phyloP scores from a whole-genome alignment of 208 protist species.

The Leishmania aethiopica region DNA sequence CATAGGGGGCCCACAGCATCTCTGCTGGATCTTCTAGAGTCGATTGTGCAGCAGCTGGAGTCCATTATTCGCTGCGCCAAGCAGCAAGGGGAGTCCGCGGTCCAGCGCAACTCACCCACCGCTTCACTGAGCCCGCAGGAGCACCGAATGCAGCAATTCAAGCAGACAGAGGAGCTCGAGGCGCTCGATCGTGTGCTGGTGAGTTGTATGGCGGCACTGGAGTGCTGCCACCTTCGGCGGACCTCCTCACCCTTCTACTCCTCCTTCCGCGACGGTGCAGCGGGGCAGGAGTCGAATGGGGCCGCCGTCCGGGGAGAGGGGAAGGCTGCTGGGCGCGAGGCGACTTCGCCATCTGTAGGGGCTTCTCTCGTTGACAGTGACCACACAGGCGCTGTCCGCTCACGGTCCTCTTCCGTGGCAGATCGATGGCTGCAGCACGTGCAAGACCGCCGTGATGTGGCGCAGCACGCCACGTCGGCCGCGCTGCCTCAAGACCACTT shows the following conservation, averaged over 20 bases:
- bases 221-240: background rate
- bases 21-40: slow-evolving; percentile 2
- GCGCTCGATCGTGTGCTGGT: slow-evolving; percentile 12
- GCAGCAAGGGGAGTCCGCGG: background rate
- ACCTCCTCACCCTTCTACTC: background rate
- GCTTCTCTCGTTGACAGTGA: background rate
- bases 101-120: background rate
- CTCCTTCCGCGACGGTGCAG: background rate
- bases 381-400: no score
- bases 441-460: background rate
- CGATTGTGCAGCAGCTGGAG: slow-evolving; percentile 8
- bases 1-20: background rate
- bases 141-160: background rate
- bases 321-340: background rate
- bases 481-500: background rate
- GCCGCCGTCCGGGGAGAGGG: background rate
- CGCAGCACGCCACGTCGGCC: background rate
- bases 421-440: background rate
- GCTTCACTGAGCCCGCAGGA: background rate
- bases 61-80: background rate
- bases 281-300: no score
- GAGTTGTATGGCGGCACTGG: slow-evolving; percentile 20
- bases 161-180: slow-evolving; percentile 10
- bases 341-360: background rate
- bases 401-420: background rate